Conservation (phyloP, 345 rosid species). For the Arabidopsis suecica region DNA sequence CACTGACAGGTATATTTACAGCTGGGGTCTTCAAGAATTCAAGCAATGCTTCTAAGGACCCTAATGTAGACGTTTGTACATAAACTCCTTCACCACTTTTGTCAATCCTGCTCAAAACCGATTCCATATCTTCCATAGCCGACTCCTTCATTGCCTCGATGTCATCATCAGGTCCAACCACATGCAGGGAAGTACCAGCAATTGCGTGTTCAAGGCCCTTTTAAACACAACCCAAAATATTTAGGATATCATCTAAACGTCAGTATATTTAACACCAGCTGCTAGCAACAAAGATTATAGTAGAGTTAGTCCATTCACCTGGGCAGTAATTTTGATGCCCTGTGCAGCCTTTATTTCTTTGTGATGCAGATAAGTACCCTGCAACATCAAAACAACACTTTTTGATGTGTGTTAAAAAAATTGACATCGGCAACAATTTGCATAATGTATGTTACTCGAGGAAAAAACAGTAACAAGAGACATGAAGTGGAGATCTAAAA, state of each 20-base stretch:
- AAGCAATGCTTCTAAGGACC: slow-evolving; percentile 93
- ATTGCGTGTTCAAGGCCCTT: slow-evolving; percentile 94
- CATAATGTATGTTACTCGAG: not conserved
- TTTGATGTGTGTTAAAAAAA: not conserved
- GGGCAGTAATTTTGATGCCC: slow-evolving; percentile 92
- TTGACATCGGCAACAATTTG: not conserved
- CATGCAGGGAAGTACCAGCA: slow-evolving; percentile 87
- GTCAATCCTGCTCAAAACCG: slow-evolving; percentile 87
- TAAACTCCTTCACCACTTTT: slow-evolving; percentile 88
- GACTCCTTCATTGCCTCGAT: slow-evolving; percentile 68
- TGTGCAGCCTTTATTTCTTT: slow-evolving; percentile 93
- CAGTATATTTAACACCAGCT: not conserved
- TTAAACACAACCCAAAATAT: slow-evolving; percentile 15
- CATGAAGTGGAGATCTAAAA: slow-evolving; percentile 11
- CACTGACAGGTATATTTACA: slow-evolving; percentile 89
- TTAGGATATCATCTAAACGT: slow-evolving; percentile 4
- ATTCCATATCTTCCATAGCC: slow-evolving; percentile 85
- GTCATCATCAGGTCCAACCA: slow-evolving; percentile 78
- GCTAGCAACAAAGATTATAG: slow-evolving; percentile 6
- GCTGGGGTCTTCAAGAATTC: slow-evolving; percentile 88
- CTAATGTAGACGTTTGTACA: slow-evolving; percentile 96
- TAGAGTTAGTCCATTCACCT: slow-evolving; percentile 53
- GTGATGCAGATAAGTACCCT: slow-evolving; percentile 88
- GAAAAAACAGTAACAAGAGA: slow-evolving; percentile 15
- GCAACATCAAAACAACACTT: slow-evolving; percentile 45